These are phyloP conservation scores for Cladorrhinum samala DNA, from an alignment of 495 filamentous ascomycete species.

Conservation along the genomic window DNA sequence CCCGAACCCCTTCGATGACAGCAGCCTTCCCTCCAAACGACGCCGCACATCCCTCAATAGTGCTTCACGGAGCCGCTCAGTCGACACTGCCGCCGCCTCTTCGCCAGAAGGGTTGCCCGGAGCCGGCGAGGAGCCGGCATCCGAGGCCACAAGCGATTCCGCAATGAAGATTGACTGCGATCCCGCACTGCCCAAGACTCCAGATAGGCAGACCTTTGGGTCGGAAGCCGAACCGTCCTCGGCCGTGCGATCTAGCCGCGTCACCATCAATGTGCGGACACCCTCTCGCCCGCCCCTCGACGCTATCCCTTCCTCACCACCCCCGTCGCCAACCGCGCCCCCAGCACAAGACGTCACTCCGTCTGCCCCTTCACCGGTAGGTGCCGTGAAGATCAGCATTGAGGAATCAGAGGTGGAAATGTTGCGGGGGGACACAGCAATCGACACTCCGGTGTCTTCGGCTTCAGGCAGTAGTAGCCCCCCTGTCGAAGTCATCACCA, in stretches of 20 bases:
- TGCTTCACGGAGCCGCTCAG: constrained; percentile 36
- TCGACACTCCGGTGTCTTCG: constrained; percentile 31
- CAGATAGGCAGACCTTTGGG: constrained; percentile 23
- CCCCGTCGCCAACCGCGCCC: constrained; percentile 45
- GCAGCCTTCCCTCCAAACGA: constrained; percentile 47
- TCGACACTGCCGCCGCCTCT: constrained; percentile 30
- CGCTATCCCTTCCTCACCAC: constrained; percentile 37
- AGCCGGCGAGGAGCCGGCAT: constrained; percentile 15
- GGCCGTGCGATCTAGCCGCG: constrained; percentile 40
- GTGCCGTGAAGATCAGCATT: constrained; percentile 34
- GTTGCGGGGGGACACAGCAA: constrained; percentile 16
- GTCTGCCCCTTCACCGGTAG: constrained; percentile 7
- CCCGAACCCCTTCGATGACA: constrained; percentile 51
- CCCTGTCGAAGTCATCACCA: constrained; percentile 25
- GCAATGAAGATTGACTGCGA: constrained; percentile 39
- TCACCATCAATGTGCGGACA: constrained; percentile 50
- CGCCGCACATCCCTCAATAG: constrained; percentile 40
- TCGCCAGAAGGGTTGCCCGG: too few species aligned
- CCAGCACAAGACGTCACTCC: constrained; percentile 25
- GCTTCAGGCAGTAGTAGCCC: constrained; percentile 35
- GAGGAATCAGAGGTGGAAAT: constrained; percentile 38
- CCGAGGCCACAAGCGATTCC: constrained; percentile 23
- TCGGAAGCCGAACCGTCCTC: constrained; percentile 22
- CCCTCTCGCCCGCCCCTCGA: constrained; percentile 29
- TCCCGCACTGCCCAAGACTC: constrained; percentile 33